Conservation (phyloP, 176 grass and related monocot genomes). For the Themeda triandra region DNA sequence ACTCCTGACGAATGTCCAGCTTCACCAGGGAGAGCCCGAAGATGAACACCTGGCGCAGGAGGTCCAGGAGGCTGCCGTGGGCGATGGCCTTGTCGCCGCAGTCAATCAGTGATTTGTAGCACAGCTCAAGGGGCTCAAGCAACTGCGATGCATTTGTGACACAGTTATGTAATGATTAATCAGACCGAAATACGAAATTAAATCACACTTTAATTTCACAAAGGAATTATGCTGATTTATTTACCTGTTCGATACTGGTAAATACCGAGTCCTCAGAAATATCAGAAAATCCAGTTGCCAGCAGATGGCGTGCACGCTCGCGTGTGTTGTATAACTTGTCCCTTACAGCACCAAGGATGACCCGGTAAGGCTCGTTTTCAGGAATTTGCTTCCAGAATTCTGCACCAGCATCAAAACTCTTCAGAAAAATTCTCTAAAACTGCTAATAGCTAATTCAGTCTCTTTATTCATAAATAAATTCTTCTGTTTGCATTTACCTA, state of each 20-base stretch:
- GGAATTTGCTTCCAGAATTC: conserved; percentile 91
- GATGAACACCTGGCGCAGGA: conserved; percentile 68
- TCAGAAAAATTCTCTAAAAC: neutral
- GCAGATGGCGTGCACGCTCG: conserved; percentile 55
- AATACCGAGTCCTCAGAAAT: conserved; percentile 43
- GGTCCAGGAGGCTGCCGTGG: conserved; percentile 82
- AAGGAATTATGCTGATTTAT: neutral
- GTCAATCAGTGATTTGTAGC: conserved; percentile 60
- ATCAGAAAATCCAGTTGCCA: conserved; percentile 52
- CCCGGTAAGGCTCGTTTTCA: conserved; percentile 66
- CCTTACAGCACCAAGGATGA: conserved; percentile 74
- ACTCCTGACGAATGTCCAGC: conserved; percentile 94
- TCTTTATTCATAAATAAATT: neutral
- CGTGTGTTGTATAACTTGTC: conserved; percentile 83
- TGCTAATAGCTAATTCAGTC: neutral
- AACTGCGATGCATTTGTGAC: conserved; percentile 27
- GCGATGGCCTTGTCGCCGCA: conserved; percentile 71
- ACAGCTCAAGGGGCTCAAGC: conserved; percentile 80
- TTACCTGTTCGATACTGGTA: conserved; percentile 61
- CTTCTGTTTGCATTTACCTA: conserved; percentile 28
- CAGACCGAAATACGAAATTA: too few species aligned
- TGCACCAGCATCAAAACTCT: conserved; percentile 19
- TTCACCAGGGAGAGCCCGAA: conserved; percentile 78
- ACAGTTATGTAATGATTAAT: neutral
- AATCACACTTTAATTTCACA: neutral